phyloP scores from a whole-genome alignment of 169 alveolate species.

The Amoebophrya sp. region DNA sequence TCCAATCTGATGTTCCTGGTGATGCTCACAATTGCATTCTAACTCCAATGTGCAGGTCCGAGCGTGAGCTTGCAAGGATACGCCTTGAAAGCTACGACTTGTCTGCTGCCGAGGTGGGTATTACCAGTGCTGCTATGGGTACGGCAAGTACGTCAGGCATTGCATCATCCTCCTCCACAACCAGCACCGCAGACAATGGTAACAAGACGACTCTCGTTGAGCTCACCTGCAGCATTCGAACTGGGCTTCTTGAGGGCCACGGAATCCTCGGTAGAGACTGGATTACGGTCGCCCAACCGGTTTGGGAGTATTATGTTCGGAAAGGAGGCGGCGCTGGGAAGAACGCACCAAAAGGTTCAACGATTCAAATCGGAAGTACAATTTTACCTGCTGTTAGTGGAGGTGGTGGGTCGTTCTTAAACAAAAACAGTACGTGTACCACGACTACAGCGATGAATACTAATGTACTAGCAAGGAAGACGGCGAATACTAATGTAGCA shows the following conservation, averaged over 20 bases:
- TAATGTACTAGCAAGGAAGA: no score
- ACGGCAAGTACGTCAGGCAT: neutral
- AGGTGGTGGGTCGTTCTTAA: no score
- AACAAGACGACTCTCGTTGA: neutral
- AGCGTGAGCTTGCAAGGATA: neutral
- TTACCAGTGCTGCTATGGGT: neutral
- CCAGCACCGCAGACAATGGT: neutral
- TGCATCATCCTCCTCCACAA: neutral
- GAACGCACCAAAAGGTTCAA: no score
- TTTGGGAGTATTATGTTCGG: neutral
- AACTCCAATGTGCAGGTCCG: neutral
- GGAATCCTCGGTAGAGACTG: neutral
- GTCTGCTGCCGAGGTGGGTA: neutral
- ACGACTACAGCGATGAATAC: no score
- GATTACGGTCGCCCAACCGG: neutral
- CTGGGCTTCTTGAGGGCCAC: neutral
- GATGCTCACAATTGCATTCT: neutral
- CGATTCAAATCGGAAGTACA: no score
- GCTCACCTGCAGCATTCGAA: conserved; percentile 4
- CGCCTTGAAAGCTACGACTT: neutral
- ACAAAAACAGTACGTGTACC: no score
- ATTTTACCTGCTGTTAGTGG: no score
- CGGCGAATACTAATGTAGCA: no score
- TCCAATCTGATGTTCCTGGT: neutral
- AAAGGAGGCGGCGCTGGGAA: neutral